Evolutionary conservation across 2,329 filamentous ascomycete genomes (phyloP), one percentile per base, ranked within the genome.

Genomic region (Stylonectria norvegica): DNA sequence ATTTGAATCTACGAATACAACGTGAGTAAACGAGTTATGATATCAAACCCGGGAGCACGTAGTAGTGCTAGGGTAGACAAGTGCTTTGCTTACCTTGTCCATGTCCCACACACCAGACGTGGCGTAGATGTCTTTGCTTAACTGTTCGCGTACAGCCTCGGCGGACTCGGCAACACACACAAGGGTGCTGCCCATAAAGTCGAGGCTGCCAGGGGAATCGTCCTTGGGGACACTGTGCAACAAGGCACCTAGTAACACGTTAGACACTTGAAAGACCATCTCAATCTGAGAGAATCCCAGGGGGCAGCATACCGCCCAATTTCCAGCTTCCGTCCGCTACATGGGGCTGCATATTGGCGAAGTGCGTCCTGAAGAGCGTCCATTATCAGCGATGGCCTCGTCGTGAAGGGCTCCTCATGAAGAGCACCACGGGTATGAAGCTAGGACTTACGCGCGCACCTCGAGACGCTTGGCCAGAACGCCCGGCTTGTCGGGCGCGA

Each of bases 91-190:
- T 47, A 79, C 79, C 55, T 85, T 85, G 23, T 82, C 76, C 43
- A 85, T 59, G 69, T 95, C 87, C 89, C 89, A 95, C 7, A 94
- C 89, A 0, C 82, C 86, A 30, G 65, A 72, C 45, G 67, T 73
- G 8, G 74, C 71, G 66, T 95, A 95, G 8, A 89, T 69, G 67
- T 95, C 89, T 34, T 78, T 73, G 62, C 76, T 78, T 33, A 95
- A 61, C 36, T 76, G 58, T 53, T 84, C 75, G 28, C 83, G 61
- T 2, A 87, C 78, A 60, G 89, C 84, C 49, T 89, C 84, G 54
- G 76, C 79, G 7, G 75, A 81, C 47, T 79, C 75, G 6, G 85
- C 88, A 20, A 77, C 63, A 27, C 79, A 70, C 19, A 94, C 71
- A 57, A 93, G 68, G 14, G 81, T 78, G 60, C 83, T 89, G 29